Conservation (phyloP, 306 rosid species). For the Prunus davidiana region DNA sequence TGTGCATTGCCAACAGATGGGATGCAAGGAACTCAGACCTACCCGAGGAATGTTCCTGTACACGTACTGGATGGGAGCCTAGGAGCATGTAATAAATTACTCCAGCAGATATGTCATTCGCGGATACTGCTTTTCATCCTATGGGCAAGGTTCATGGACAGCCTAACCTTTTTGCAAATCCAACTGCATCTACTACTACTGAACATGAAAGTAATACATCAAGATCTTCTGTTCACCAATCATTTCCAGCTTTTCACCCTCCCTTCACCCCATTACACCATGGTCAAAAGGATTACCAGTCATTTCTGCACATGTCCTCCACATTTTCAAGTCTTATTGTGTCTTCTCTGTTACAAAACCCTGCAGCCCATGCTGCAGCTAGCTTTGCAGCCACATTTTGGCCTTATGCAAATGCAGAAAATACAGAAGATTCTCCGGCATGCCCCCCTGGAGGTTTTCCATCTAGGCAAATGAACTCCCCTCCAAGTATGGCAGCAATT, state of each 20-base stretch:
- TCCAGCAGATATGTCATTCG: constrained; percentile 45
- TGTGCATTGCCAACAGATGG: constrained; percentile 51
- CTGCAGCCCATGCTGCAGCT: constrained; percentile 91
- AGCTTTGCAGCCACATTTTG: constrained; percentile 78
- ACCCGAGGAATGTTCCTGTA: constrained; percentile 86
- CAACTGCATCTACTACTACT: constrained; percentile 51
- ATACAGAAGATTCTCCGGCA: constrained; percentile 48
- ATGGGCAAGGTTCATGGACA: constrained; percentile 47
- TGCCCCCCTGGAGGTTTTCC: constrained; percentile 52
- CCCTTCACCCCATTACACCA: constrained; percentile 49
- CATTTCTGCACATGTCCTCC: constrained; percentile 67
- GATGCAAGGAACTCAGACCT: constrained; percentile 67
- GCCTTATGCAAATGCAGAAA: constrained; percentile 61
- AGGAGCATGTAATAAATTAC: constrained; percentile 50
- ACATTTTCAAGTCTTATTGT: constrained; percentile 69
- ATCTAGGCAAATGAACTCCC: constrained; percentile 49
- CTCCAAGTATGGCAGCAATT: constrained; percentile 75
- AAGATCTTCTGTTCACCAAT: constrained; percentile 62
- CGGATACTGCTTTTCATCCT: constrained; percentile 54
- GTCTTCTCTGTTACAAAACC: constrained; percentile 81
- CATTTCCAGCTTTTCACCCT: constrained; percentile 55
- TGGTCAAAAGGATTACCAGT: constrained; percentile 48
- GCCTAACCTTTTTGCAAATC: constrained; percentile 40
- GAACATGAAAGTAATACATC: constrained; percentile 53
- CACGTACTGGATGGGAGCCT: constrained; percentile 78